Conservation (phyloP, 2,329 filamentous ascomycete genomes). For the Rhinocladiella mackenziei region DNA sequence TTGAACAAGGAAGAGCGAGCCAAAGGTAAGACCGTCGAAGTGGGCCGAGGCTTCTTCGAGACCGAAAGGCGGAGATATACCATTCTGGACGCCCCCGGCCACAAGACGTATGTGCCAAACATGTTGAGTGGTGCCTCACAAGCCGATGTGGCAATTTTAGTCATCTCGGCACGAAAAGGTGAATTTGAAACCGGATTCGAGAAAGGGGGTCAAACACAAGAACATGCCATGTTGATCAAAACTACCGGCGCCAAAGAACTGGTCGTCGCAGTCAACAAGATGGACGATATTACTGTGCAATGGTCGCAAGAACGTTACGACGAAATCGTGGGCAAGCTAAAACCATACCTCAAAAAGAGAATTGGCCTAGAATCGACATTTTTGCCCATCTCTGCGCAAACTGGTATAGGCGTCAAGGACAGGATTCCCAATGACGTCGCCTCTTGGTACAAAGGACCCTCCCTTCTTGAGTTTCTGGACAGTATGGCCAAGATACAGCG, state of each 20-base stretch:
- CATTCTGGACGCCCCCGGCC: slow-evolving; percentile 91
- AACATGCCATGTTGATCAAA: slow-evolving; percentile 96
- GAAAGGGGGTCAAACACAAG: slow-evolving; percentile 85
- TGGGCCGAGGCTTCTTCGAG: slow-evolving; percentile 93
- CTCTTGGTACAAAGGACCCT: slow-evolving; percentile 84
- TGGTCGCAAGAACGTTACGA: slow-evolving; percentile 92
- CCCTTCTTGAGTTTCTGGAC: slow-evolving; percentile 92
- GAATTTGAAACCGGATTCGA: slow-evolving; percentile 99
- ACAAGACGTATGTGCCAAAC: slow-evolving; percentile 96
- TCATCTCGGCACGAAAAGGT: slow-evolving; percentile 94
- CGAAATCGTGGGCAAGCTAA: slow-evolving; percentile 86
- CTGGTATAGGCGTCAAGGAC: slow-evolving; percentile 80
- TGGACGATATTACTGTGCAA: slow-evolving; percentile 94
- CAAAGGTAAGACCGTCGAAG: slow-evolving; percentile 97
- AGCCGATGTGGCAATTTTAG: slow-evolving; percentile 88
- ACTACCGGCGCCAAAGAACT: slow-evolving; percentile 98
- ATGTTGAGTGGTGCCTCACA: slow-evolving; percentile 97
- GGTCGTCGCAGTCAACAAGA: slow-evolving; percentile 95
- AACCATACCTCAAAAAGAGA: slow-evolving; percentile 70
- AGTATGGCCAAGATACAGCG: slow-evolving; percentile 87
- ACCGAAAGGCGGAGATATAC: slow-evolving; percentile 95
- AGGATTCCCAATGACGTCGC: slow-evolving; percentile 71
- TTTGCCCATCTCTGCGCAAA: slow-evolving; percentile 94
- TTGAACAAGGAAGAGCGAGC: slow-evolving; percentile 92
- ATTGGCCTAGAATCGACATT: slow-evolving; percentile 78